These are phyloP conservation scores for Phytophthora europaea DNA, from an alignment of 352 stramenopile genomes.

Conservation along the genomic window DNA sequence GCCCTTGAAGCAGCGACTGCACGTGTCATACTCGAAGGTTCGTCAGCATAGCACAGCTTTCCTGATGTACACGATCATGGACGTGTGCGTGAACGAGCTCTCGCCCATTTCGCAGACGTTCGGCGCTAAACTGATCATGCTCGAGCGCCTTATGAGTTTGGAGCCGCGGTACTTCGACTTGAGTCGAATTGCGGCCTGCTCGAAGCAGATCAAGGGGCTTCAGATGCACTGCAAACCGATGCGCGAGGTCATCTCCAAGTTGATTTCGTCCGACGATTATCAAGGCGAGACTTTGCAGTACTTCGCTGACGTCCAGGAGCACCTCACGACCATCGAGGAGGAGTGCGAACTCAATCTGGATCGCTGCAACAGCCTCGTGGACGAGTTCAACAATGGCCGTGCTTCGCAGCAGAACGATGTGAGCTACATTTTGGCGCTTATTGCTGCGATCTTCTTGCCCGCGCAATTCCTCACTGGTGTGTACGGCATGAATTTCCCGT, in stretches of 20 bases:
- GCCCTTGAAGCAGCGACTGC: slow-evolving; percentile 62
- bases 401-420: slow-evolving; percentile 73
- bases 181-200: slow-evolving; percentile 50
- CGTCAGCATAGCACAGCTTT: slow-evolving; percentile 79
- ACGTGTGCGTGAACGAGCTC: slow-evolving; percentile 80
- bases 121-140: slow-evolving; percentile 71
- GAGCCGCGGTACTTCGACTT: slow-evolving; percentile 65
- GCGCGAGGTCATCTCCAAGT: slow-evolving; percentile 65
- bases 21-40: slow-evolving; percentile 84
- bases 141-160: slow-evolving; percentile 63
- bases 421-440: slow-evolving; percentile 79
- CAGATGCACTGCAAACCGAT: slow-evolving; percentile 74
- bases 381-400: slow-evolving; percentile 74
- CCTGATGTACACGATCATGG: slow-evolving; percentile 78
- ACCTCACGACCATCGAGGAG: slow-evolving; percentile 74
- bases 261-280: slow-evolving; percentile 74
- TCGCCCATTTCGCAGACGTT: slow-evolving; percentile 76
- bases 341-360: slow-evolving; percentile 83
- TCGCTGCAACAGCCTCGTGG: slow-evolving; percentile 63
- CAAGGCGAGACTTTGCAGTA: slow-evolving; percentile 74
- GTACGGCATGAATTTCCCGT: slow-evolving; percentile 91
- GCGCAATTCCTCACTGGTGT: slow-evolving; percentile 86
- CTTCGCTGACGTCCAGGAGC: slow-evolving; percentile 84
- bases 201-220: slow-evolving; percentile 76
- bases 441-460: slow-evolving; percentile 82